phyloP scores from a whole-genome alignment of 306 rosid genomes.

The Hippophae rhamnoides region DNA sequence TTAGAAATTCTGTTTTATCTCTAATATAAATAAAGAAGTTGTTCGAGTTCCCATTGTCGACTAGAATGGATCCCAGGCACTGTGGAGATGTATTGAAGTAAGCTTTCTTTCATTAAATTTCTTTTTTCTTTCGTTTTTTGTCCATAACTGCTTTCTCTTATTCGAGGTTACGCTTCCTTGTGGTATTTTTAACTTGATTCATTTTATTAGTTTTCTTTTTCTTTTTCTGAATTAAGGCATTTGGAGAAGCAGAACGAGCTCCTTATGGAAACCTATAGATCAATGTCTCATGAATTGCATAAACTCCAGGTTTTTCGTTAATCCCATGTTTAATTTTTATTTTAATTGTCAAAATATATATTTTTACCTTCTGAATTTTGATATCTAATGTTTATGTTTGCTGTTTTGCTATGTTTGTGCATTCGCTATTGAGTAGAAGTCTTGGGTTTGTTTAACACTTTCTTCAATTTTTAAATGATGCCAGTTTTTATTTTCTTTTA shows the following conservation, averaged over 20 bases:
- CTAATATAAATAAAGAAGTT: too few species aligned
- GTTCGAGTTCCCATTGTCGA: background rate
- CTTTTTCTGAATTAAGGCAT: constrained; percentile 23
- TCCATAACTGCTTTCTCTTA: background rate
- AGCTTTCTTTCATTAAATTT: constrained; percentile 1
- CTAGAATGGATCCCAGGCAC: constrained; percentile 33
- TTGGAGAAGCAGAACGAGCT: constrained; percentile 51
- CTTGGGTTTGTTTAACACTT: too few species aligned
- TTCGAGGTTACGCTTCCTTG: background rate
- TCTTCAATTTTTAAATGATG: too few species aligned
- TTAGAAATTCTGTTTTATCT: too few species aligned
- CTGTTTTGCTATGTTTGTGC: too few species aligned
- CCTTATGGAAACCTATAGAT: constrained; percentile 29
- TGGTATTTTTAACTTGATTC: background rate
- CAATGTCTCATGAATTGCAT: constrained; percentile 38
- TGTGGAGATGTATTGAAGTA: constrained; percentile 39
- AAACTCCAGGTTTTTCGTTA: constrained; percentile 29
- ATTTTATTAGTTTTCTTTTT: background rate
- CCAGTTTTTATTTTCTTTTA: too few species aligned
- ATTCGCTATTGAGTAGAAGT: too few species aligned
- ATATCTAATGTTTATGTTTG: background rate
- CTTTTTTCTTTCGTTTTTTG: too few species aligned
- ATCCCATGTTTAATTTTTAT: background rate
- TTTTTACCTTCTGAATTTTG: background rate
- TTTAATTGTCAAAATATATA: background rate